Percentiles rank a stretch among this genome's conserved stretches.
Conservation (phyloP, 1,284 basidiomycete species). For the Boletellus deceptivus region DNA sequence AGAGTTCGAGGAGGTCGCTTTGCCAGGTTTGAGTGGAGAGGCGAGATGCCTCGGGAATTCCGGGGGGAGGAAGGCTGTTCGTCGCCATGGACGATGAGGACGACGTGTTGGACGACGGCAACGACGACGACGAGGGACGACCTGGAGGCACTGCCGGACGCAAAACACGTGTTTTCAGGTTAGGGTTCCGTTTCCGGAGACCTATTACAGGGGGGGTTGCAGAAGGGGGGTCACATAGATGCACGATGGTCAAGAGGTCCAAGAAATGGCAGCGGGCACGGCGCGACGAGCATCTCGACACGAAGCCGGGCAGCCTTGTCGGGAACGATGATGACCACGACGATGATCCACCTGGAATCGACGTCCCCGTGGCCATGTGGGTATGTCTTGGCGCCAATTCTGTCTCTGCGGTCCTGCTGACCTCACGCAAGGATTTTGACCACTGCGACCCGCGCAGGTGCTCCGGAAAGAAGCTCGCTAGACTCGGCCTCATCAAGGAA, state of each 20-base stretch:
- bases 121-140: constrained; percentile 3
- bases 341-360: constrained; percentile 36
- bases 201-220: constrained; percentile 10
- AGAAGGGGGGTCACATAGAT: neutral
- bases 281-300: constrained; percentile 1
- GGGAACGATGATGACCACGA: neutral
- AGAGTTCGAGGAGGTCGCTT: constrained; percentile 70
- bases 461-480: constrained; percentile 90
- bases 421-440: constrained; percentile 76
- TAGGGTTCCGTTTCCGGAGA: constrained; percentile 22
- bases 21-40: constrained; percentile 73
- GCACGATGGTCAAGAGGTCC: constrained; percentile 12
- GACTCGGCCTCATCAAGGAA: constrained; percentile 83
- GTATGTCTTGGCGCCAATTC: constrained; percentile 41
- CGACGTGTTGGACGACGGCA: constrained; percentile 24
- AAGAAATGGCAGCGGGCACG: constrained; percentile 6
- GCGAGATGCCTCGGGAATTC: constrained; percentile 58
- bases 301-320: constrained; percentile 5
- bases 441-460: constrained; percentile 96
- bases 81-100: constrained; percentile 33
- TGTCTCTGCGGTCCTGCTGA: neutral
- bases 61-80: constrained; percentile 43
- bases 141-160: constrained; percentile 8
- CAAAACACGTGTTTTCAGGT: constrained; percentile 31
- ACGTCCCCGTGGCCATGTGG: constrained; percentile 87